A percentile compares a stretch with the other conserved stretches of the same genome.
Evolutionary conservation across 163 green algal genomes (phyloP).

Genomic region (Volvox carteri): DNA sequence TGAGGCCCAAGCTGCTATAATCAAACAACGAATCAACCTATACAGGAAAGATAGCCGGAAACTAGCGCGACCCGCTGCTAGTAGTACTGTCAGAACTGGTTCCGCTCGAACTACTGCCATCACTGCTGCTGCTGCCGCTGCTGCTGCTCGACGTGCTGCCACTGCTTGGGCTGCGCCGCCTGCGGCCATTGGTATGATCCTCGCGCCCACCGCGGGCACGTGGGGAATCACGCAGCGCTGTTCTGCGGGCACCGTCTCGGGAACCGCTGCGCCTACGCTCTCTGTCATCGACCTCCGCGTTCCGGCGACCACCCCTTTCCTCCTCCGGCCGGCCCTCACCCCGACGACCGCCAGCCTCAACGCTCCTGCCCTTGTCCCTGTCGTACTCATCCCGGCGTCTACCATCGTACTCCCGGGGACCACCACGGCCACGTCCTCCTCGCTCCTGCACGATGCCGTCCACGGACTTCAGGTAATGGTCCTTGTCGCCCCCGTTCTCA

Average conservation of each 20-base stretch:
- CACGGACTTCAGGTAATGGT: neutral
- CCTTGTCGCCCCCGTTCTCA: neutral
- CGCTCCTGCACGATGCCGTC: neutral
- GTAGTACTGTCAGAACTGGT: slow-evolving; percentile 26
- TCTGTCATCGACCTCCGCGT: neutral
- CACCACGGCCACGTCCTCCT: slow-evolving; percentile 5
- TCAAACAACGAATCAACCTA: too few species aligned
- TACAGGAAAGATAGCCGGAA: too few species aligned
- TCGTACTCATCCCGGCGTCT: neutral
- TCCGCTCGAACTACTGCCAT: neutral
- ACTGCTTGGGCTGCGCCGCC: slow-evolving; percentile 26
- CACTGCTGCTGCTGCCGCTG: neutral
- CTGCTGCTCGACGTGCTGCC: slow-evolving; percentile 7
- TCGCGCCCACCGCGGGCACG: neutral
- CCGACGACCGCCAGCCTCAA: neutral
- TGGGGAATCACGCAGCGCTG: neutral
- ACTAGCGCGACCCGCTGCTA: slow-evolving; percentile 32
- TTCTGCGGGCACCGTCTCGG: neutral
- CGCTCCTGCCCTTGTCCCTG: neutral
- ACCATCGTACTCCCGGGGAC: neutral
- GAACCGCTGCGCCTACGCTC: neutral
- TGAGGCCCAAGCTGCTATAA: too few species aligned
- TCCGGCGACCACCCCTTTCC: neutral
- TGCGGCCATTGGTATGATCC: neutral
- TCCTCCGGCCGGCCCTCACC: neutral